phyloP scores from a whole-genome alignment of 441 rosid genomes.

The Adansonia madagascariensis region DNA sequence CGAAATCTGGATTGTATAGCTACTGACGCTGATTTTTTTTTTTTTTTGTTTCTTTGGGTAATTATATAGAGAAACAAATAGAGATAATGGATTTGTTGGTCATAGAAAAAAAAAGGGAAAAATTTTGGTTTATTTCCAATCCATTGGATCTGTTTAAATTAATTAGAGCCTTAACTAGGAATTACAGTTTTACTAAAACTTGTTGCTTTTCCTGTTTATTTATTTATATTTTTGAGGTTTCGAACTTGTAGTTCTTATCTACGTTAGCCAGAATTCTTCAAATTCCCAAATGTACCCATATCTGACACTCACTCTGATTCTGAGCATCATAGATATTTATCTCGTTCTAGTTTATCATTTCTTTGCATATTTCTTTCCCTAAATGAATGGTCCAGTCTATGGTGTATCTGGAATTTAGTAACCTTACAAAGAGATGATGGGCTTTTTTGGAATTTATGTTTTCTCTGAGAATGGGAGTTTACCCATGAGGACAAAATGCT shows the following conservation, averaged over 20 bases:
- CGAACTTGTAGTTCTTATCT: neutral
- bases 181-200: neutral
- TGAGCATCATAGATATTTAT: neutral
- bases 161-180: neutral
- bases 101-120: neutral
- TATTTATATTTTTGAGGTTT: neutral
- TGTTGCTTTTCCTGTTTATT: neutral
- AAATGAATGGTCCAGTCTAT: slow-evolving; percentile 4
- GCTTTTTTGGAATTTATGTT: neutral
- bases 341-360: neutral
- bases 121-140: neutral
- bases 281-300: neutral
- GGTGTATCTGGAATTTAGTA: neutral
- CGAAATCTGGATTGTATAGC: neutral
- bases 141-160: neutral
- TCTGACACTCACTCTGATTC: neutral
- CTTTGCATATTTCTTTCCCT: neutral
- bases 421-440: neutral
- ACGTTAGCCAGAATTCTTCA: no score
- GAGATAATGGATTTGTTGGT: neutral
- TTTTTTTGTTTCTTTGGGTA: neutral
- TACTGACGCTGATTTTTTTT: no score
- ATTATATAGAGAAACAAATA: neutral
- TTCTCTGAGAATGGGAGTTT: neutral
- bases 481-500: neutral